Evolutionary conservation across 2,329 filamentous ascomycete species (phyloP), one percentile per base, ranked within the genome.

Genomic region (Xylariaceae sp.): DNA sequence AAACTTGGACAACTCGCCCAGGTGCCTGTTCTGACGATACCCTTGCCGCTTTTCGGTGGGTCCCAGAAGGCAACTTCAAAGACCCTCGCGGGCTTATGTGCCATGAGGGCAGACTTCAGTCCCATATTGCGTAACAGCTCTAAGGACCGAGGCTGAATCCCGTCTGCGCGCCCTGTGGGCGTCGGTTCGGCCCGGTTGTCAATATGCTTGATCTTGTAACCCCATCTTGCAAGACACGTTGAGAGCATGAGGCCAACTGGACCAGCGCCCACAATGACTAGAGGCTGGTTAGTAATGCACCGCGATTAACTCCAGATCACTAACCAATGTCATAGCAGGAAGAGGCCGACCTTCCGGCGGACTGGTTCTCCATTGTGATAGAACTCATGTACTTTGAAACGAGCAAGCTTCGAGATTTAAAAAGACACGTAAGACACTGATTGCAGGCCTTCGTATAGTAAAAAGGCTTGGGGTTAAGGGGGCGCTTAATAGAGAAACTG

Each of bases 191-290:
- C 81, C 56, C 92, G 84, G 75, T 96, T 96, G 76, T 96, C 93
- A 70, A 96, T 91, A 75, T 96, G 91, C 79, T 93, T 96, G 74
- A 97, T 91, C 73, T 86, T 91, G 80, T 96, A 97, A 19, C 93
- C 93, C 91, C 92, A 96, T 77, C 92, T 83, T 58, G 91, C 90
- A 59, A 97, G 83, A 71, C 90, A 93, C 26, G 92, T 92, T 7
- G 91, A 95, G 20, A 96, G 82, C 76, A 96, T 87, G 55, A 96
- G 83, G 52, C 93, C 93, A 41, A 93, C 91, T 3, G 93, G 93
- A 16, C 93, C 93, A 53, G 93, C 93, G 62, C 93, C 93, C 52
- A 96, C 82, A 64, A 96, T 92, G 65, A 96, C 91, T 85, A 55
- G 48, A 83, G 16, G 44, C 2, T 7, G 19, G 60, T 73, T 50